Evolutionary conservation across 2,329 filamentous ascomycete species (phyloP).

Genomic region (Fusarium incarnatum): DNA sequence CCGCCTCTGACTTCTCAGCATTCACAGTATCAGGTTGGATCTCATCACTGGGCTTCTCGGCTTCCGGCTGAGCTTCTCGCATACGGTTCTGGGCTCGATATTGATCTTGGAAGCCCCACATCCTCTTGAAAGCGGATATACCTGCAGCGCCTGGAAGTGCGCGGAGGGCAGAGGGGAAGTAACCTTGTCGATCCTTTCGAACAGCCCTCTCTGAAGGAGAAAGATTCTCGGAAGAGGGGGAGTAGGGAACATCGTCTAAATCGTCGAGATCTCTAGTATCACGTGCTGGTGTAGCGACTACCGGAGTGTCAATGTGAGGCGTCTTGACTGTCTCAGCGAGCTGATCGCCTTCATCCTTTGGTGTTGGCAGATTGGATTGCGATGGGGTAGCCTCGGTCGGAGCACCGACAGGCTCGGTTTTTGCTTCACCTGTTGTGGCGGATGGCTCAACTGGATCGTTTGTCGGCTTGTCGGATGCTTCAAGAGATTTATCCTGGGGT

Average conservation of each 20-base stretch:
- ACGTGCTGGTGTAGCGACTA: background rate
- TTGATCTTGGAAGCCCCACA: constrained; percentile 38
- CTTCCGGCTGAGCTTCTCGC: constrained; percentile 8
- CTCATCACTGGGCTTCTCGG: background rate
- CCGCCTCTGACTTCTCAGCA: constrained; percentile 8
- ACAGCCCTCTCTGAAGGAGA: constrained; percentile 9
- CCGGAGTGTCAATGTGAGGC: background rate
- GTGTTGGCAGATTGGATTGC: background rate
- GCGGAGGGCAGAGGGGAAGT: constrained; percentile 41
- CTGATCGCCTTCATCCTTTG: background rate
- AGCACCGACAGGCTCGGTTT: background rate
- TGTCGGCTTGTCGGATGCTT: background rate
- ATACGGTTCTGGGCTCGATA: constrained; percentile 4
- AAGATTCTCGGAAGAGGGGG: constrained; percentile 11
- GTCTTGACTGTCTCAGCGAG: constrained; percentile 13
- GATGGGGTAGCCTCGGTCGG: background rate
- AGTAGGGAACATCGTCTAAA: constrained; percentile 17
- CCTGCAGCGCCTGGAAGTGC: constrained; percentile 33
- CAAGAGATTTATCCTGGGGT: constrained; percentile 7
- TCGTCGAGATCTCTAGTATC: constrained; percentile 14
- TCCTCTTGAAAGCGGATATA: constrained; percentile 35
- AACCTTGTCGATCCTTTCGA: constrained; percentile 31
- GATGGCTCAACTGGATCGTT: background rate
- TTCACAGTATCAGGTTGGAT: background rate
- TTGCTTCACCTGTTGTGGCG: background rate